A percentile compares a stretch with the other conserved stretches of the same genome.
These are phyloP conservation scores for Panicum virgatum DNA, from an alignment of 202 grass and related monocot genomes.

Conservation along the genomic window DNA sequence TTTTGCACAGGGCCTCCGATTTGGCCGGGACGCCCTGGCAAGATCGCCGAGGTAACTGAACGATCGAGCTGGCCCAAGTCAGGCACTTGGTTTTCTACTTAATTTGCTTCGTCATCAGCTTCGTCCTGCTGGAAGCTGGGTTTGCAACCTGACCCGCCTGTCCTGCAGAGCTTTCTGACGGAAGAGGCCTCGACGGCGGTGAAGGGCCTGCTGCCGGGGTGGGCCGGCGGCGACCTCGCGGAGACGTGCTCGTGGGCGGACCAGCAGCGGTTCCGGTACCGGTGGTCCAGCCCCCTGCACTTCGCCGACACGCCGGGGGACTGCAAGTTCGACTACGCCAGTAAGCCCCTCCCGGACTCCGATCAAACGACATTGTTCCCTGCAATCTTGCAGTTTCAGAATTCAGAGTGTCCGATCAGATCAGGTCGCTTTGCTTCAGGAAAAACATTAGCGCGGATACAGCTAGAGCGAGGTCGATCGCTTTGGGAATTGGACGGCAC, in stretches of 20 bases:
- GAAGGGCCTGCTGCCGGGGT: conserved; percentile 53
- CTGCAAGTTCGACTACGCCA: conserved; percentile 53
- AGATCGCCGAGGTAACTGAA: conserved; percentile 53
- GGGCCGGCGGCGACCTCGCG: conserved; percentile 52
- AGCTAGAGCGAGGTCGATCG: neutral
- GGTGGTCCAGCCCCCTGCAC: conserved; percentile 59
- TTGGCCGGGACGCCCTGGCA: too few species aligned
- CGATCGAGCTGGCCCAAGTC: too few species aligned
- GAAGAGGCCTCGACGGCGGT: conserved; percentile 41
- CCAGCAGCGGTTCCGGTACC: conserved; percentile 40
- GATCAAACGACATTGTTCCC: too few species aligned
- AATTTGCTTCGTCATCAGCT: too few species aligned
- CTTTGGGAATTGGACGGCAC: neutral
- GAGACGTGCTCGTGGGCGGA: conserved; percentile 66
- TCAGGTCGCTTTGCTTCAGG: neutral
- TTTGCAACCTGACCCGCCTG: neutral
- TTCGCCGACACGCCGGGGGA: conserved; percentile 48
- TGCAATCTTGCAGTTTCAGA: neutral
- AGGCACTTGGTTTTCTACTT: too few species aligned
- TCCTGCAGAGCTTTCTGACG: conserved; percentile 45
- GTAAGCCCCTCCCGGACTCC: conserved; percentile 28
- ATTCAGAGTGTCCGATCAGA: neutral
- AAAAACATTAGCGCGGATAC: neutral
- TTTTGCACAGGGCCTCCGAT: too few species aligned
- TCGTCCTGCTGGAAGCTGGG: neutral